Evolutionary conservation across 2,329 filamentous ascomycete species (phyloP), one percentile per base, ranked within the genome.

Genomic region (Boeremia lycopersici): DNA sequence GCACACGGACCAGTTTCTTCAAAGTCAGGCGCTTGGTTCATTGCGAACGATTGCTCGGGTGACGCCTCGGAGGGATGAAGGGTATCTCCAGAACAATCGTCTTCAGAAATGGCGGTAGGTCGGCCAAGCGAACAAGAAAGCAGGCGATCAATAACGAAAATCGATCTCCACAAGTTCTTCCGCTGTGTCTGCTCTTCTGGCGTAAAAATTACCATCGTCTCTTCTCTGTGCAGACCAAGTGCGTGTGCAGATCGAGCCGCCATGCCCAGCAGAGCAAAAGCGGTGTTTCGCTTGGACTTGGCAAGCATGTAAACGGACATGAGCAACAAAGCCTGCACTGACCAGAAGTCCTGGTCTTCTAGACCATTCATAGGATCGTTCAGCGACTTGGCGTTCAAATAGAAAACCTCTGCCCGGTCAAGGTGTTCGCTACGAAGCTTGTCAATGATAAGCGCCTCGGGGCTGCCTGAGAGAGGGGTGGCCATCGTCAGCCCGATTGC

Each of bases 251-350:
- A 85, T 11, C 84, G 81, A 40, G 87, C 82, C 19, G 87, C 87
- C 71, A 71, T 74, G 81, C 86, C 86, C 42, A 84, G 79, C 54
- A 87, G 85, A 13, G 81, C 79, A 71, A 86, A 87, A 0, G 87
- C 84, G 5, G 84, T 82, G 60, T 88, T 88, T 13, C 84, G 78
- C 68, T 83, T 86, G 0, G 85, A 85, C 12, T 85, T 79, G 2
- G 81, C 78, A 13, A 89, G 73, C 81, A 83, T 85, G 63, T 88
- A 89, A 2, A 88, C 71, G 0, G 86, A 80, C 82, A 89, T 88
- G 31, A 89, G 73, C 0, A 84, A 73, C 38, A 88, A 74, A 2
- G 85, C 84, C 64, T 89, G 86, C 41, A 89, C 80, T 11, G 84
- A 84, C 83, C 85, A 87, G 53, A 89, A 82, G 50, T 86, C 82